Evolutionary conservation across 768 basidiomycete genomes (phyloP), one percentile per base, ranked within the genome.

Genomic region (Leucosporidium yakuticum): DNA sequence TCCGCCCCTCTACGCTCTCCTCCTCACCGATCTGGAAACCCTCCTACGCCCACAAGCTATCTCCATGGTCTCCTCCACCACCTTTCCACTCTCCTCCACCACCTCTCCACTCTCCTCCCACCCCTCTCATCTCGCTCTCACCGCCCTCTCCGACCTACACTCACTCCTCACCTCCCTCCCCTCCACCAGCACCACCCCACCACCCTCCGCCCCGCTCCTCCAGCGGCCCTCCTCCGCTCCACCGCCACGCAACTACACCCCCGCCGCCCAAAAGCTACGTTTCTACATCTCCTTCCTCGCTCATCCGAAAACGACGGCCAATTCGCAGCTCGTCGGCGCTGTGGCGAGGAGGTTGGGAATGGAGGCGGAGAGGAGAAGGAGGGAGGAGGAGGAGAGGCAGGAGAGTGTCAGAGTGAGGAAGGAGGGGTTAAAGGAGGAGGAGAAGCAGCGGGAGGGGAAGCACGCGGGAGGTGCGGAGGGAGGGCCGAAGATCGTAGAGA

Each of bases 401-500:
- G 60, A 25, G 31, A 39, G 57, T n/a, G 27, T 21, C 54, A 61
- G n/a, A 53, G 50, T 31, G 34, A 29, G 56, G 25, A 50, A 58
- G 32, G 25, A 49, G 23, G 64, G 62, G 14, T 50, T 32, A 6
- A 19, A 50, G 23, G 65, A 29, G 53, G 31, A 7, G 29, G 4
- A 6, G 54, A 39, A 44, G 20, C 20, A 36, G 15, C 6, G 25
- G 36, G 48, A n/a, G 0, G 25, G 19, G 51, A 36, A 27, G 11
- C 21, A 23, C 7, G 31, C 23, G 20, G 34, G n/a, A 25, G 2
- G 25, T 7, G 54, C 54, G 7, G 17, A 20, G 6, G 56, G 8
- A 4, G 17, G 48, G 36, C 36, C 58, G 17, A 59, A 32, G 62
- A 71, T 71, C 4, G 67, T 65, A n/a, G 70, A 71, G 62, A 48